These are phyloP conservation scores for Blastocystis sp. DNA, from an alignment of 352 stramenopile species.

Conservation along the genomic window DNA sequence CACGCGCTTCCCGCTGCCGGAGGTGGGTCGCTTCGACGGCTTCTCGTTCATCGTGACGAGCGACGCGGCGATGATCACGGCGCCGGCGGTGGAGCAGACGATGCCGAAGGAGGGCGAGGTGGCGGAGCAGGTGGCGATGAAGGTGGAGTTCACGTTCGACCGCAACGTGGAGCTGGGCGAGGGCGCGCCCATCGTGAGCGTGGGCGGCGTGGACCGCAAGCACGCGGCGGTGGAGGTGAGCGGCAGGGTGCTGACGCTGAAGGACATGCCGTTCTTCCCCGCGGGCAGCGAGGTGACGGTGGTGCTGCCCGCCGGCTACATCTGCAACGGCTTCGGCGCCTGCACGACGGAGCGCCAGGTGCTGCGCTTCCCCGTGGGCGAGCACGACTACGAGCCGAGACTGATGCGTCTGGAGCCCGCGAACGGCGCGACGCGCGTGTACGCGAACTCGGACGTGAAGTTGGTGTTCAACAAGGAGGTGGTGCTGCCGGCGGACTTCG, in stretches of 20 bases:
- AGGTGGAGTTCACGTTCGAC: conserved; percentile 59
- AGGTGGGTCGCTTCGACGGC: not conserved
- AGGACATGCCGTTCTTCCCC: conserved; percentile 1
- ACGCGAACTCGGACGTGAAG: conserved; percentile 6
- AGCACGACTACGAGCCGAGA: not conserved
- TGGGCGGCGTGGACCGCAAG: not conserved
- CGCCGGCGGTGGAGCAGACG: conserved; percentile 7
- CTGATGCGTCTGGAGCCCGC: conserved; percentile 26
- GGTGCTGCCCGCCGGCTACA: not conserved
- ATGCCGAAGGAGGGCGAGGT: conserved; percentile 5
- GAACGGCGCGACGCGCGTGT: conserved; percentile 9
- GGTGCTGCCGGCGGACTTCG: not conserved
- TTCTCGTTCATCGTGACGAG: conserved; percentile 42
- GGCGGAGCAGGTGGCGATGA: not conserved
- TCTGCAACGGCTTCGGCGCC: conserved; percentile 19
- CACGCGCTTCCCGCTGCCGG: conserved; percentile 31
- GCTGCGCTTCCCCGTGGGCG: conserved; percentile 23
- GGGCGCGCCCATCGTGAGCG: not conserved
- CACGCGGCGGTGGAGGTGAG: not conserved
- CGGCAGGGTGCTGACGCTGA: not conserved
- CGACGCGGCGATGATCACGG: conserved; percentile 7
- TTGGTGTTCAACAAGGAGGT: conserved; percentile 64
- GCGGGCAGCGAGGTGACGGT: conserved; percentile 15
- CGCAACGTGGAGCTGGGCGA: not conserved
- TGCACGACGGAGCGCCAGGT: not conserved